phyloP scores from a whole-genome alignment of 1,284 basidiomycete genomes.

The Microbotryum saponariae region DNA sequence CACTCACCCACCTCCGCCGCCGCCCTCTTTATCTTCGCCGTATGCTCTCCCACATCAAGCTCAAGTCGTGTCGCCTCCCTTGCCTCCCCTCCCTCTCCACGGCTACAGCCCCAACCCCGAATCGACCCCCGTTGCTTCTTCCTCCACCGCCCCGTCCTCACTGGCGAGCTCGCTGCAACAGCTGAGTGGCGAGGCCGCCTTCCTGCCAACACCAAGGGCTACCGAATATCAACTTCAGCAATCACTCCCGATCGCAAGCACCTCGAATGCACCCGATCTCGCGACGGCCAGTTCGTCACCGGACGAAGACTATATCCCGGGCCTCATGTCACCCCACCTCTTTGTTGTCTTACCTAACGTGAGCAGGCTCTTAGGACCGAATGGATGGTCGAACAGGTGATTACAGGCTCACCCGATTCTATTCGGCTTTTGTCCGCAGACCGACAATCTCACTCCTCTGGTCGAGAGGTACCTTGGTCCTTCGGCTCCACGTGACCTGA shows the following conservation, averaged over 20 bases:
- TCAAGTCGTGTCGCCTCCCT: background rate
- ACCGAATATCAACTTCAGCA: background rate
- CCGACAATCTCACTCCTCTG: conserved; percentile 4
- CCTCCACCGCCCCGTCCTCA: background rate
- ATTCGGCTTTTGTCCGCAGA: background rate
- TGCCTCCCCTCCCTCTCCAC: background rate
- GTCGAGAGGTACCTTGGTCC: conserved; percentile 57
- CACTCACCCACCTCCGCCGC: background rate
- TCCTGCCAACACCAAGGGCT: background rate
- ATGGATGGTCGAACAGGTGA: no score
- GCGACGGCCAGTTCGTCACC: background rate
- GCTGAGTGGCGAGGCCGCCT: conserved; percentile 7
- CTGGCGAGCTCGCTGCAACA: conserved; percentile 5
- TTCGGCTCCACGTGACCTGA: conserved; percentile 61
- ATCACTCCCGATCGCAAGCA: background rate
- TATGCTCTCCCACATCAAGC: background rate
- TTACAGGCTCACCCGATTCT: background rate
- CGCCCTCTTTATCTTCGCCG: background rate
- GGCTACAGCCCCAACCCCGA: background rate
- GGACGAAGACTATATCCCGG: conserved; percentile 7
- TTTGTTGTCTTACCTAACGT: conserved; percentile 13
- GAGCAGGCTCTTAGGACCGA: background rate
- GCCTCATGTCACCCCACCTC: conserved; percentile 3
- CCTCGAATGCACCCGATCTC: no score
- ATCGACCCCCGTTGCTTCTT: background rate